Evolutionary conservation across 208 protist genomes (phyloP), one percentile per base, ranked within the genome.

Genomic region (Naegleria lovaniensis): DNA sequence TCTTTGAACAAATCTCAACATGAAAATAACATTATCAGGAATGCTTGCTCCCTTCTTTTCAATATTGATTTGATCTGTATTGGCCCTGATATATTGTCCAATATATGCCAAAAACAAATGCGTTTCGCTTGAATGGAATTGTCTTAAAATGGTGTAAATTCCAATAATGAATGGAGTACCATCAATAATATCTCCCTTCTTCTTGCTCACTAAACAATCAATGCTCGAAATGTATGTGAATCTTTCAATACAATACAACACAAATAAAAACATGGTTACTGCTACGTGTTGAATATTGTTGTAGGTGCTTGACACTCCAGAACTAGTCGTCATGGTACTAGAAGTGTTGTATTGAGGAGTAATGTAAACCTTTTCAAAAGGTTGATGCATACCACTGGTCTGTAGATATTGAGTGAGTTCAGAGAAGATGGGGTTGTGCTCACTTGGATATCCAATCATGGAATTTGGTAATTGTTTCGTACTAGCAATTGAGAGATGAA

Each of bases 91-190:
- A 87, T 96, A 96, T 92, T 98, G 97, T 51, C 95, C 95, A 11
- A 98, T 52, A 67, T 97, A 96, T 67, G 93, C 93, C 43, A 98
- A 59, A 48, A 98, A 95, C 38, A 95, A 91, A 59, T 96, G 91
- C 0, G 92, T 95, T 55, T 97, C 93, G 51, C 95, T 91, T 7
- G 94, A 94, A 83, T 98, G 97, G 83, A 98, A 98, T 91, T 99
- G 98, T 90, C 96, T 97, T 5, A 99, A 92, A 33, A 99, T 41
- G 4, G 96, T 96, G 7, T 97, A 95, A 13, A 98, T 91, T 41
- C 97, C 97, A 33, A 96, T 93, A 59, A 96, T 93, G 67, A 98
- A 96, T 67, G 96, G 92, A 38, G 94, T 95, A 38, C 95, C 94
- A 92, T 99, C 97, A 6, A 97, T 92, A 19, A 90, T 40, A 85